These are phyloP conservation scores for Anethum foeniculum DNA, from an alignment of 140 eudicot genomes.

Conservation along the genomic window DNA sequence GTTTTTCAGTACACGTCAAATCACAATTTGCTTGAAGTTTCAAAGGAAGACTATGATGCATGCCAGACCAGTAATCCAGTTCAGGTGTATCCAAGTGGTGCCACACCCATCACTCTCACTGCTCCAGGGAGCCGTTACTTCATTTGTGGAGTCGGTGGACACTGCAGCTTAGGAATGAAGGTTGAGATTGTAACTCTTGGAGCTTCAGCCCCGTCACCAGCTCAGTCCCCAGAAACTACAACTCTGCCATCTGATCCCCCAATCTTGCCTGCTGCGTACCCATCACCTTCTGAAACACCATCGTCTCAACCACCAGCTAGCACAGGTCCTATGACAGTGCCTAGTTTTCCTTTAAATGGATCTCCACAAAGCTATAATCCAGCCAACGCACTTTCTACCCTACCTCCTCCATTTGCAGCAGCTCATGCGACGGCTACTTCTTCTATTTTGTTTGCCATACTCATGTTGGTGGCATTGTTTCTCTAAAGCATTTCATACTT, in stretches of 20 bases:
- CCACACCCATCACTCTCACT: constrained; percentile 33
- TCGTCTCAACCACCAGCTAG: constrained; percentile 26
- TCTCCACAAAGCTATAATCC: constrained; percentile 20
- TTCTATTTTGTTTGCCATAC: constrained; percentile 25
- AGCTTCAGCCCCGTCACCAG: constrained; percentile 24
- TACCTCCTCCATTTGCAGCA: constrained; percentile 34
- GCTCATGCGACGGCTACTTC: constrained; percentile 21
- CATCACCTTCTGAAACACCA: constrained; percentile 20
- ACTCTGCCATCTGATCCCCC: constrained; percentile 21
- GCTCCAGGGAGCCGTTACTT: constrained; percentile 57
- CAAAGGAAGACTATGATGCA: constrained; percentile 38
- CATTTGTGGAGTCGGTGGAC: constrained; percentile 62
- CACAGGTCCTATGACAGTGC: constrained; percentile 20
- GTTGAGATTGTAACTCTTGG: constrained; percentile 37
- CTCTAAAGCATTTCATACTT: constrained; percentile 13
- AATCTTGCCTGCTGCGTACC: constrained; percentile 20
- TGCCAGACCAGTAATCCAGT: constrained; percentile 37
- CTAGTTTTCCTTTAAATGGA: constrained; percentile 12
- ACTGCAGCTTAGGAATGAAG: constrained; percentile 73
- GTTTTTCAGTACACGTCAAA: constrained; percentile 32
- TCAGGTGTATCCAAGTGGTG: constrained; percentile 18
- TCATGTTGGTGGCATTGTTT: constrained; percentile 29
- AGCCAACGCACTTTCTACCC: constrained; percentile 14
- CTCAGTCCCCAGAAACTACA: constrained; percentile 18
- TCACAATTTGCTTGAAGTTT: constrained; percentile 59